Evolutionary conservation across 352 stramenopile species (phyloP).

Genomic region (Globisporangium middletonii): DNA sequence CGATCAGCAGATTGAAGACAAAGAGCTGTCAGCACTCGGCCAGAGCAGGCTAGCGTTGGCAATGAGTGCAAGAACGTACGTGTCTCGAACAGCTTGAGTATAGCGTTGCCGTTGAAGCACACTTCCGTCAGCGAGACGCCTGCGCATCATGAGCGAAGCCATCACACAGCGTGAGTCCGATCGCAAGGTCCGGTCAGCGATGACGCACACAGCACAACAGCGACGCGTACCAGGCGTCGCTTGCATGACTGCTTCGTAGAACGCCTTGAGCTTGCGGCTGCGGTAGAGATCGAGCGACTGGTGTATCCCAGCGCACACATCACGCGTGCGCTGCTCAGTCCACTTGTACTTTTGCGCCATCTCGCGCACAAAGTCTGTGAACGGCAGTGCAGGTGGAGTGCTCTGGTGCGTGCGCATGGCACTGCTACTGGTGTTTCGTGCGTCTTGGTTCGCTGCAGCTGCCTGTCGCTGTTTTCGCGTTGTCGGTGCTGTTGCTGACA

Average conservation of each 20-base stretch:
- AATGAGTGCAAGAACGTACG: slow-evolving; percentile 18
- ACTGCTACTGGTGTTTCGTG: background rate
- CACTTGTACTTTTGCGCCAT: slow-evolving; percentile 28
- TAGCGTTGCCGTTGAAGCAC: slow-evolving; percentile 24
- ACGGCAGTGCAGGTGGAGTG: slow-evolving; percentile 2
- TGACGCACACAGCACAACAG: background rate
- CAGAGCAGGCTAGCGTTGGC: background rate
- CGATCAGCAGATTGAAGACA: background rate
- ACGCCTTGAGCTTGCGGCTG: slow-evolving; percentile 30
- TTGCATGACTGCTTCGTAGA: slow-evolving; percentile 28
- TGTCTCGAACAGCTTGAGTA: slow-evolving; percentile 36
- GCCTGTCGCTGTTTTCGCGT: background rate
- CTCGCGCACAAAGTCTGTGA: slow-evolving; percentile 29
- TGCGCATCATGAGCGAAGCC: slow-evolving; percentile 8
- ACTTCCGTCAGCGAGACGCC: slow-evolving; percentile 25
- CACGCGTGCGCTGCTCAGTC: slow-evolving; percentile 24
- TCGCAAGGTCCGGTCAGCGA: background rate
- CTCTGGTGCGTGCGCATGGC: too few relatives aligned
- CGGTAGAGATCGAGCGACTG: slow-evolving; percentile 33
- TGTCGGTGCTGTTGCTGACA: background rate
- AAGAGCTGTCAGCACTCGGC: background rate
- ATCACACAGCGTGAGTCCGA: slow-evolving; percentile 7
- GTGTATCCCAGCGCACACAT: slow-evolving; percentile 32
- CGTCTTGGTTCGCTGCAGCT: background rate
- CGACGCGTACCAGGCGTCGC: slow-evolving; percentile 25